Evolutionary conservation across 1,284 basidiomycete genomes (phyloP), one percentile per base, ranked within the genome.

Genomic region (Boletellus sp.): DNA sequence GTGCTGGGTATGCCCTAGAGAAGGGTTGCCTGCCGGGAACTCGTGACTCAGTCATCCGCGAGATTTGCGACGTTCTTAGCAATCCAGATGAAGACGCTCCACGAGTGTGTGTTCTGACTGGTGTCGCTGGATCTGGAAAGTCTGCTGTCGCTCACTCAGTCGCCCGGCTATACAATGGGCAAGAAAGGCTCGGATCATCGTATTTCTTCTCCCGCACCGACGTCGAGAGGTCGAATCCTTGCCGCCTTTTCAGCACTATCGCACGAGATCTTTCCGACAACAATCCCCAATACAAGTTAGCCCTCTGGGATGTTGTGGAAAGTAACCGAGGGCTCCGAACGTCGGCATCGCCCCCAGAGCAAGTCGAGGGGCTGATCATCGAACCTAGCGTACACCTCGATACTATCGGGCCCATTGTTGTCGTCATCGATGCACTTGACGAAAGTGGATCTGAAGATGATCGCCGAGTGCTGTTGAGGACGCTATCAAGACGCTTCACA

Each of bases 1-100:
- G 54, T 0, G 59, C 57, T 6, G 41, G 56, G 38, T 59, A 57
- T 11, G 29, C 41, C 2, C n/a, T 44, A 5, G 54, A 61, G 20
- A 59, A 59, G 21, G 30, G 21, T 1, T 61, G 54, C 20, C 20
- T 59, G 7, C 47, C 50, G 5, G 56, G 59, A 21, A 57, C 59
- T 13, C 52, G 54, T 25, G 43, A 59, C n/a, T 17, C 19, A 8
- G 25, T 57, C 17, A 44, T 58, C 21, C 35, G 14, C 11, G 52
- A 59, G 1, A 48, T 58, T 2, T 58, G 57, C 11, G 20, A 52
- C 1, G 16, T 54, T 29, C 50, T 57, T 3, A 57, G 54, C 17
- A 26, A 41, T 42, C 45, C 45, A 5, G 27, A 25, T 6, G 5
- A 27, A 4, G 29, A 27, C 32, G 30, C 35, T 3, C 35, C 39